Conservation (phyloP, 371 early-diverging fungal genomes). For the Amoeboradix gromovi region DNA sequence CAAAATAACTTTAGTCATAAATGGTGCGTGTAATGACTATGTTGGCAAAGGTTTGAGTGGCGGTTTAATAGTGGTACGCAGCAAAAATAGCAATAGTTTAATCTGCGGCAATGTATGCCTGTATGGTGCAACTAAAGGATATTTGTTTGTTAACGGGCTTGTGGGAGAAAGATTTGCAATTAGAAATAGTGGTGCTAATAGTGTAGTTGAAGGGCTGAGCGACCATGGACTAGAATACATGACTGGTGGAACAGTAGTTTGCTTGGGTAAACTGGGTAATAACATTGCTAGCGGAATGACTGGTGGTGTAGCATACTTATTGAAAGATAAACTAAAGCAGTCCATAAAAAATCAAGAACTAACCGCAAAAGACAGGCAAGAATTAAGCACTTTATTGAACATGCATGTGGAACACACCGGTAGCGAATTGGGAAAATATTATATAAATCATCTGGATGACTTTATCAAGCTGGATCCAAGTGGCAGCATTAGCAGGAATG, state of each 20-base stretch:
- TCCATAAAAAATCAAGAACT: too few relatives aligned
- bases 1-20: constrained; percentile 64
- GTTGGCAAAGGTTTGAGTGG: constrained; percentile 91
- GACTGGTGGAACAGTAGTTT: constrained; percentile 65
- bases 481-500: too few relatives aligned
- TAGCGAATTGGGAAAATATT: too few relatives aligned
- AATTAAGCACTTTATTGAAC: too few relatives aligned
- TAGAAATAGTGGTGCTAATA: constrained; percentile 77
- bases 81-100: constrained; percentile 50
- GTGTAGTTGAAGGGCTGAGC: constrained; percentile 83
- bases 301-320: constrained; percentile 68
- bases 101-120: constrained; percentile 85
- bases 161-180: constrained; percentile 91
- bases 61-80: constrained; percentile 55
- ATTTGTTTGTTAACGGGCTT: constrained; percentile 66
- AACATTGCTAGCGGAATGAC: constrained; percentile 87
- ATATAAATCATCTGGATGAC: too few relatives aligned
- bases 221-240: constrained; percentile 96
- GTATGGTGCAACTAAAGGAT: constrained; percentile 78
- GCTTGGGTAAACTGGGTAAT: constrained; percentile 50
- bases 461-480: too few relatives aligned
- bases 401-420: too few relatives aligned
- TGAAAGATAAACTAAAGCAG: constrained; percentile 13
- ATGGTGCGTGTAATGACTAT: constrained; percentile 91
- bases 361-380: too few relatives aligned